Percentiles rank a stretch among this genome's conserved stretches.
Evolutionary conservation across 495 filamentous ascomycete genomes (phyloP).

Genomic region (Aspergillus hancockii): DNA sequence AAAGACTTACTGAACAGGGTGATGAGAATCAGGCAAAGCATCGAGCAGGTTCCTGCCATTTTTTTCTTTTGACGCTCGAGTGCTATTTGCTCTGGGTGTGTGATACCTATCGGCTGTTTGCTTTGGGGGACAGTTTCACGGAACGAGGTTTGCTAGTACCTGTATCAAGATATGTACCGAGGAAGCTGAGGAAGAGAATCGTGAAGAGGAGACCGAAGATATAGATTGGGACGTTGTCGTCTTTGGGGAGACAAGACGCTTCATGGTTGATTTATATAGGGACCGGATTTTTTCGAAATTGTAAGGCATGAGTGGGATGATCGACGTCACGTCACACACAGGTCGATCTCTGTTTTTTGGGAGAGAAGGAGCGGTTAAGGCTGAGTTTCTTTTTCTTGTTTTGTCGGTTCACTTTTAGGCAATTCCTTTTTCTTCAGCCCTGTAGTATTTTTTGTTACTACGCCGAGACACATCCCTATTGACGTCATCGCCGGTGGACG

Average conservation of each 20-base stretch:
- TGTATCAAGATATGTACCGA: slow-evolving; percentile 28
- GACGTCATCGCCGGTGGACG: slow-evolving; percentile 20
- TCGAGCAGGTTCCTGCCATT: slow-evolving; percentile 41
- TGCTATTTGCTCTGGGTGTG: background rate
- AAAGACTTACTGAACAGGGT: slow-evolving; percentile 57
- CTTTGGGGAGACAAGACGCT: slow-evolving; percentile 28
- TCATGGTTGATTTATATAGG: slow-evolving; percentile 27
- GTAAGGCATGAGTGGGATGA: background rate
- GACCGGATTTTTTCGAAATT: slow-evolving; percentile 11
- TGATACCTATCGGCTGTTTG: background rate
- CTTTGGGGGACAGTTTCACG: slow-evolving; percentile 10
- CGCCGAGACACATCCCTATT: slow-evolving; percentile 4
- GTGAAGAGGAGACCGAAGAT: slow-evolving; percentile 35
- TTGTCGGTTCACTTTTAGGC: background rate
- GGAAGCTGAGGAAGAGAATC: slow-evolving; percentile 31
- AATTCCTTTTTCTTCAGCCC: background rate
- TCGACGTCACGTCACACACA: slow-evolving; percentile 19
- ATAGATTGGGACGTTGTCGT: slow-evolving; percentile 34
- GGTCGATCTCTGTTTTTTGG: background rate
- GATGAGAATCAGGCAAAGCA: slow-evolving; percentile 54
- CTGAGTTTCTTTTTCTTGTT: background rate
- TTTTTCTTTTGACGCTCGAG: slow-evolving; percentile 15
- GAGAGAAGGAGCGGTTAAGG: background rate
- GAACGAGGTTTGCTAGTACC: slow-evolving; percentile 14
- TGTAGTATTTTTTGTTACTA: background rate